These are phyloP conservation scores for Kwoniella mangroviensis DNA, from an alignment of 768 basidiomycete genomes.

Conservation along the genomic window DNA sequence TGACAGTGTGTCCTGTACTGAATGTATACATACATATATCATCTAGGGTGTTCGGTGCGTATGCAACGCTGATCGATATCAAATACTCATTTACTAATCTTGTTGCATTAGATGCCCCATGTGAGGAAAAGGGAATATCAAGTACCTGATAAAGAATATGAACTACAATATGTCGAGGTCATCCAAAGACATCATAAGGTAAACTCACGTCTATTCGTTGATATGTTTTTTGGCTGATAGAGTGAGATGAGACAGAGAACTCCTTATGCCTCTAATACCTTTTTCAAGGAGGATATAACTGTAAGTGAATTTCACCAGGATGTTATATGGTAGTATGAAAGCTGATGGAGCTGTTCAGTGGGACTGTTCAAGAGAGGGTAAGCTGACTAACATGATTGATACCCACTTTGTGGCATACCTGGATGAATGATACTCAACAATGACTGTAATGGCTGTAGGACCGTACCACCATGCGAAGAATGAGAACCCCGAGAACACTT, in stretches of 20 bases:
- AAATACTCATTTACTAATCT: background rate
- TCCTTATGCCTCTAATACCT: slow-evolving; percentile 42
- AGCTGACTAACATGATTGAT: background rate
- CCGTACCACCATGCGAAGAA: slow-evolving; percentile 31
- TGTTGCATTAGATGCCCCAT: slow-evolving; percentile 41
- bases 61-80: too few species aligned
- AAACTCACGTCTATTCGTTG: background rate
- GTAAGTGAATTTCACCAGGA: slow-evolving; percentile 15
- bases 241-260: slow-evolving; percentile 23
- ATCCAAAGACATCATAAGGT: slow-evolving; percentile 49
- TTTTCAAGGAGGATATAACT: slow-evolving; percentile 46
- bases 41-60: background rate
- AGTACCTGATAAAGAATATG: slow-evolving; percentile 26
- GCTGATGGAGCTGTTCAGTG: slow-evolving; percentile 14
- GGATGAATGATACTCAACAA: too few species aligned
- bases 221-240: too few species aligned
- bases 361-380: slow-evolving; percentile 29
- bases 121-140: slow-evolving; percentile 39
- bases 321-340: background rate
- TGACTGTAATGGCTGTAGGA: slow-evolving; percentile 5
- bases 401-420: too few species aligned
- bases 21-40: background rate
- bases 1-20: slow-evolving; percentile 22
- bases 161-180: slow-evolving; percentile 45
- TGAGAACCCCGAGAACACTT: slow-evolving; percentile 15